Conservation (phyloP, 768 basidiomycete species). For the Rhizopogon vinicolor region DNA sequence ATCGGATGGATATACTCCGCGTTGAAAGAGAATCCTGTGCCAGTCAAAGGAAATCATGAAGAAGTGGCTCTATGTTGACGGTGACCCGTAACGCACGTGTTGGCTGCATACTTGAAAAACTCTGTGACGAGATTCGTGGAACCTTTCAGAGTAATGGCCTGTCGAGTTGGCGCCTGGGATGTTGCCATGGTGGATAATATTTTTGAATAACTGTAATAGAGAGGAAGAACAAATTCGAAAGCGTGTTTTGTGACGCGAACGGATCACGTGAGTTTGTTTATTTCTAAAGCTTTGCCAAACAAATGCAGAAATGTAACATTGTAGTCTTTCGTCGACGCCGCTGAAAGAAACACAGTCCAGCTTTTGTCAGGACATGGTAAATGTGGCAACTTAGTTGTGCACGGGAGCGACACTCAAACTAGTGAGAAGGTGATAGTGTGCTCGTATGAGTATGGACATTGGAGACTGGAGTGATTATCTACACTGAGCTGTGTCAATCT, state of each 20-base stretch:
- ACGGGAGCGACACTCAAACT: no score
- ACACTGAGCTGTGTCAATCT: no score
- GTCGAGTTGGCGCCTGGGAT: conserved; percentile 47
- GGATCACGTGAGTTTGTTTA: conserved; percentile 12
- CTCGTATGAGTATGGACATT: no score
- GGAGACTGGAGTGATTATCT: no score
- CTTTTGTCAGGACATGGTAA: no score
- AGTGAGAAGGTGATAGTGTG: no score
- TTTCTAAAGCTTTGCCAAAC: conserved; percentile 12
- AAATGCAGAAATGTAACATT: neutral
- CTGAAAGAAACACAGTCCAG: no score
- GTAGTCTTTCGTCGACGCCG: no score
- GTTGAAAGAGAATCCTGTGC: conserved; percentile 87
- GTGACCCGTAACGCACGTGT: conserved; percentile 60
- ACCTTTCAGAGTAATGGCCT: conserved; percentile 92
- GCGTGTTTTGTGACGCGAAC: conserved; percentile 9
- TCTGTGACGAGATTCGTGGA: conserved; percentile 92
- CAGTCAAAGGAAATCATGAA: neutral
- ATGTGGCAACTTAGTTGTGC: no score
- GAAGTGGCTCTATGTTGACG: neutral
- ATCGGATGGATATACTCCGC: conserved; percentile 95
- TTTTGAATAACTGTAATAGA: neutral
- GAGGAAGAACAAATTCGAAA: neutral
- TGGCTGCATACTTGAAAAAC: conserved; percentile 99
- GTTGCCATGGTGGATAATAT: conserved; percentile 30